Evolutionary conservation across 2,329 filamentous ascomycete genomes (phyloP).

Genomic region (Claviceps lovelessii): DNA sequence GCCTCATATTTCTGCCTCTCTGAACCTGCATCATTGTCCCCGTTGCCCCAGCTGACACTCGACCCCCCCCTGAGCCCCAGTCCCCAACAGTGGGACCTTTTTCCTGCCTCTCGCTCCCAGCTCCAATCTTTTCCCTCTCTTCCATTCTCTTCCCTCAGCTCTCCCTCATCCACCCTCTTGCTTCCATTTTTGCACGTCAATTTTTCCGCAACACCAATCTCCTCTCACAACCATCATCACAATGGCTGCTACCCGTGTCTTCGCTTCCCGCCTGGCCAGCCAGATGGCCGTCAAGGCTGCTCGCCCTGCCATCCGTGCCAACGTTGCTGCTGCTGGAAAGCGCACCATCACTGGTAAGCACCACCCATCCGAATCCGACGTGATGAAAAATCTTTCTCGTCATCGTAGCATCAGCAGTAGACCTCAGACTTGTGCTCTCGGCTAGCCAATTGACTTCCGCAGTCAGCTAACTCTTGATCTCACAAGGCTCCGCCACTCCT

Average conservation of each 20-base stretch:
- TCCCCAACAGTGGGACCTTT: slow-evolving; percentile 20
- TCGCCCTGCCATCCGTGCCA: slow-evolving; percentile 57
- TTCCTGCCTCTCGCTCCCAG: slow-evolving; percentile 20
- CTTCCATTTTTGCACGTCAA: slow-evolving; percentile 19
- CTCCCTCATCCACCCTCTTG: slow-evolving; percentile 21
- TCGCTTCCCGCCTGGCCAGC: slow-evolving; percentile 63
- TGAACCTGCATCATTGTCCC: slow-evolving; percentile 13
- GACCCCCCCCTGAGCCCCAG: slow-evolving; percentile 15
- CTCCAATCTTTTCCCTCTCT: slow-evolving; percentile 24
- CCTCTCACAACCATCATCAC: slow-evolving; percentile 41
- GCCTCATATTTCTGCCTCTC: slow-evolving; percentile 9
- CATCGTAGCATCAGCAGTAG: slow-evolving; percentile 4
- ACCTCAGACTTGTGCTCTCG: slow-evolving; percentile 11
- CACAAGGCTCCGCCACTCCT: slow-evolving; percentile 41
- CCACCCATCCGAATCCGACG: not conserved
- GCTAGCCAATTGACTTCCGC: slow-evolving; percentile 19
- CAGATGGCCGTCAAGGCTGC: slow-evolving; percentile 66
- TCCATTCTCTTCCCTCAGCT: slow-evolving; percentile 25
- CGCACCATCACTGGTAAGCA: slow-evolving; percentile 62
- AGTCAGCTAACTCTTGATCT: slow-evolving; percentile 18
- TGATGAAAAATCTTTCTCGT: slow-evolving; percentile 17
- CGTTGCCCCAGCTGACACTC: slow-evolving; percentile 23
- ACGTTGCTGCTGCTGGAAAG: slow-evolving; percentile 52
- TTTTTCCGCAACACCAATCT: slow-evolving; percentile 12
- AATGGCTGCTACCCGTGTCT: slow-evolving; percentile 70